A percentile compares a stretch with the other conserved stretches of the same genome.
Conservation (phyloP, 2,329 filamentous ascomycete species). For the Atkinsonella texensis region DNA sequence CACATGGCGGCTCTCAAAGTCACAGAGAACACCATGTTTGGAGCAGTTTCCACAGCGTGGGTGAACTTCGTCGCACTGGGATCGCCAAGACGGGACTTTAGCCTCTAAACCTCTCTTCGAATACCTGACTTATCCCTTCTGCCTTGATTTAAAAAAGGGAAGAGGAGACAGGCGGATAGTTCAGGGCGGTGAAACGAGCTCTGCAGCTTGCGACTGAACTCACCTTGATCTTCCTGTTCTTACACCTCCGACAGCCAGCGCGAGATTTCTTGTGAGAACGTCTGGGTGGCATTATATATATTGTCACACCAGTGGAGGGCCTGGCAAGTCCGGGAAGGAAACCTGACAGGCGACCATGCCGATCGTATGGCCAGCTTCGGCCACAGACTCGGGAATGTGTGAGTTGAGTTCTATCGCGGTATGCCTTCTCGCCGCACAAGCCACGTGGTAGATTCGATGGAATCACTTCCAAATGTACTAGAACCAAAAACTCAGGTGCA, state of each 20-base stretch:
- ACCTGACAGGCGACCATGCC: constrained; percentile 14
- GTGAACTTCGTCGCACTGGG: constrained; percentile 53
- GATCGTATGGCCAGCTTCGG: constrained; percentile 14
- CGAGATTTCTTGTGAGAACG: constrained; percentile 60
- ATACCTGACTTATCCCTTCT: neutral
- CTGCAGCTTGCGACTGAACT: constrained; percentile 1
- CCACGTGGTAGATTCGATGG: too few relatives aligned
- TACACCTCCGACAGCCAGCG: constrained; percentile 54
- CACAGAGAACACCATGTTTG: constrained; percentile 55
- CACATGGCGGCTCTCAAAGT: constrained; percentile 45
- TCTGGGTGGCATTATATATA: constrained; percentile 44
- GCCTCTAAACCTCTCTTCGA: neutral
- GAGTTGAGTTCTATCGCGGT: neutral
- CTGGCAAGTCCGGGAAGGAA: constrained; percentile 13
- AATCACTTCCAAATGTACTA: too few relatives aligned
- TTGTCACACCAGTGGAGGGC: constrained; percentile 13
- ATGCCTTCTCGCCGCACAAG: neutral
- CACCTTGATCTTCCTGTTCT: constrained; percentile 59
- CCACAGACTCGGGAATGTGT: too few relatives aligned
- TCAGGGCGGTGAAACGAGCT: neutral
- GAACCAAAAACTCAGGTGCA: too few relatives aligned
- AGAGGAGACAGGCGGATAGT: neutral
- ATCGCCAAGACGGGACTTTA: neutral
- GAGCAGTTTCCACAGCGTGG: constrained; percentile 53
- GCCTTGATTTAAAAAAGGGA: neutral